These are phyloP conservation scores for Citrullus mucosospermus DNA, from an alignment of 306 rosid genomes.

Conservation along the genomic window DNA sequence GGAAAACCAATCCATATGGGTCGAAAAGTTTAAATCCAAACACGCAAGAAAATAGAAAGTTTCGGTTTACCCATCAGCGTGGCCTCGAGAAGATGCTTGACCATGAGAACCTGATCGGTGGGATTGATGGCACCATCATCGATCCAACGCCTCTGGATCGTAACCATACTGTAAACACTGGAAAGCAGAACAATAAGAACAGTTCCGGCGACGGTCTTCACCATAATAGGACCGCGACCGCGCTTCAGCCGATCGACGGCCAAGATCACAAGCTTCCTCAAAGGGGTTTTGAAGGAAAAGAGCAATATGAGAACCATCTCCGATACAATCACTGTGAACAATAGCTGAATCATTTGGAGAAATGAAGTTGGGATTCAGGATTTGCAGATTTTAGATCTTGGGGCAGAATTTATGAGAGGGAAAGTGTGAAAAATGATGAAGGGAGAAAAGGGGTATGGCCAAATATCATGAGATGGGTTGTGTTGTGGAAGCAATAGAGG, in stretches of 20 bases:
- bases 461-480: conserved; percentile 11
- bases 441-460: background rate
- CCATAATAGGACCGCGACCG: conserved; percentile 72
- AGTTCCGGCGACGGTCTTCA: conserved; percentile 62
- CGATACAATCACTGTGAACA: conserved; percentile 42
- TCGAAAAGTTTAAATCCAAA: background rate
- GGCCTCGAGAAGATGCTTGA: conserved; percentile 68
- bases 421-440: background rate
- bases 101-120: conserved; percentile 96
- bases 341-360: conserved; percentile 46
- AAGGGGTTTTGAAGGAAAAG: conserved; percentile 66
- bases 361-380: background rate
- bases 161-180: conserved; percentile 35
- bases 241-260: conserved; percentile 71
- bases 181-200: conserved; percentile 35
- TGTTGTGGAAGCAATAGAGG: background rate
- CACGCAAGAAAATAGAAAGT: background rate
- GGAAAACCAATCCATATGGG: background rate
- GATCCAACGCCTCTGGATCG: conserved; percentile 52
- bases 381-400: background rate
- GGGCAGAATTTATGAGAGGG: background rate
- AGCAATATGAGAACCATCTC: conserved; percentile 46
- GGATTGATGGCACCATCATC: conserved; percentile 46
- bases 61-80: conserved; percentile 67
- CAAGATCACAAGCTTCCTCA: conserved; percentile 62